Percentiles rank a stretch among this genome's conserved stretches.
Evolutionary conservation across 1,284 basidiomycete genomes (phyloP).

Genomic region (Pulveroboletus ridleyi): DNA sequence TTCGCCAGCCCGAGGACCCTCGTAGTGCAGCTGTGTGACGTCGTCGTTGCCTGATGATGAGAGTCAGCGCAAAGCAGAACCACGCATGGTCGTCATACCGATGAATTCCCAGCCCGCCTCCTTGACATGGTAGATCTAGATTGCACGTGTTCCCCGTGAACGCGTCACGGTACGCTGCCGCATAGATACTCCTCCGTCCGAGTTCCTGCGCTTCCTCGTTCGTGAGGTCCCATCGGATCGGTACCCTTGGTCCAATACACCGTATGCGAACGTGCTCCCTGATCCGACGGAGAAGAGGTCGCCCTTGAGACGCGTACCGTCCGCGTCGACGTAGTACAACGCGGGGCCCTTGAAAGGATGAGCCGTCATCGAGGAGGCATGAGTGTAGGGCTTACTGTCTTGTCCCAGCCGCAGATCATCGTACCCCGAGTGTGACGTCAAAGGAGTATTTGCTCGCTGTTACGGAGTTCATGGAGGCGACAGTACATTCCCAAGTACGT

Average conservation of each 20-base stretch:
- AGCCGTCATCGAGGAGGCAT: slow-evolving; percentile 7
- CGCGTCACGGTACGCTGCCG: slow-evolving; percentile 97
- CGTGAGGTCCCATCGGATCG: slow-evolving; percentile 88
- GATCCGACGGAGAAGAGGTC: slow-evolving; percentile 99
- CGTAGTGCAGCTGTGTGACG: slow-evolving; percentile 81
- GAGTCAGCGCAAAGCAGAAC: slow-evolving; percentile 19
- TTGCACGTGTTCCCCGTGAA: slow-evolving; percentile 98
- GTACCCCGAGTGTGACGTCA: slow-evolving; percentile 72
- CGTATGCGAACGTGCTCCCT: slow-evolving; percentile 98
- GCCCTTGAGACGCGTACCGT: slow-evolving; percentile 95
- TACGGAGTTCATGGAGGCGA: slow-evolving; percentile 95
- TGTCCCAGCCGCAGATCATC: slow-evolving; percentile 99
- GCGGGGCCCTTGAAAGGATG: slow-evolving; percentile 77
- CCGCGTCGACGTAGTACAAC: slow-evolving; percentile 98
- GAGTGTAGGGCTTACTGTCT: slow-evolving; percentile 70
- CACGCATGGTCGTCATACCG: slow-evolving; percentile 54
- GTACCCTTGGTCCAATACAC: slow-evolving; percentile 98
- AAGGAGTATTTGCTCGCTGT: slow-evolving; percentile 87
- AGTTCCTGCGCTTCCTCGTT: slow-evolving; percentile 97
- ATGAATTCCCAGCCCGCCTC: slow-evolving; percentile 95
- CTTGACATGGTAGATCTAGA: slow-evolving; percentile 94
- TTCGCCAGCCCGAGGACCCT: slow-evolving; percentile 66
- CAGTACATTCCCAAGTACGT: slow-evolving; percentile 99
- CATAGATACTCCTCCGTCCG: slow-evolving; percentile 94
- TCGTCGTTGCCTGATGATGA: slow-evolving; percentile 78